A percentile compares a stretch with the other conserved stretches of the same genome.
Conservation (phyloP, 805 yeast genomes). For the Dipodascopsis uninucleata region DNA sequence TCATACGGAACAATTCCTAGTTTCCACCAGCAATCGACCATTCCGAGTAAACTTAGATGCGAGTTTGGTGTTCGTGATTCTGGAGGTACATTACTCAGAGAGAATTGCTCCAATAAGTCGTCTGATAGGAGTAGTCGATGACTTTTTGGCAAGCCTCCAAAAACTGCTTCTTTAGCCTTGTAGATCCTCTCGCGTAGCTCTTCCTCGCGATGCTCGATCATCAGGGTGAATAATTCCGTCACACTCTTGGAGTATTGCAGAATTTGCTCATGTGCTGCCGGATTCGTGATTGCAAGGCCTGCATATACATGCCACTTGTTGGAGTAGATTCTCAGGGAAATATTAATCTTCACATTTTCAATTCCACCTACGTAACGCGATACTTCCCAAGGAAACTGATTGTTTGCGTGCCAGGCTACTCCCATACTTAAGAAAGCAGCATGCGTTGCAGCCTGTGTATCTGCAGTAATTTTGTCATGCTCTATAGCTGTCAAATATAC, state of each 20-base stretch:
- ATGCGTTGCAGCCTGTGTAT: constrained; percentile 97
- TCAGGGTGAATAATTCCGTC: constrained; percentile 75
- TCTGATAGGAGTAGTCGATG: constrained; percentile 66
- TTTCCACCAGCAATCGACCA: constrained; percentile 90
- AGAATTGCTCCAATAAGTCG: constrained; percentile 76
- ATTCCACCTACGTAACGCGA: constrained; percentile 88
- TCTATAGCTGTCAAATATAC: constrained; percentile 79
- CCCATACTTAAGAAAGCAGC: constrained; percentile 98
- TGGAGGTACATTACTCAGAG: constrained; percentile 68
- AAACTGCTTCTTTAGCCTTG: constrained; percentile 70
- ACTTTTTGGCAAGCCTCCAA: constrained; percentile 50
- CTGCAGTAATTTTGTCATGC: constrained; percentile 94
- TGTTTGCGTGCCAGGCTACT: constrained; percentile 79
- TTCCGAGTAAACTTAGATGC: constrained; percentile 81
- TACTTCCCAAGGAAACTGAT: constrained; percentile 86
- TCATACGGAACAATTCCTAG: constrained; percentile 87
- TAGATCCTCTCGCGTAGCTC: constrained; percentile 57
- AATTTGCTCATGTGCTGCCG: constrained; percentile 88
- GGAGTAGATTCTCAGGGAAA: constrained; percentile 82
- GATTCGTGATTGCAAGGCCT: constrained; percentile 93
- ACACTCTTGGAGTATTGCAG: constrained; percentile 83
- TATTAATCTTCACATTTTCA: constrained; percentile 93
- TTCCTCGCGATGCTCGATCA: constrained; percentile 64
- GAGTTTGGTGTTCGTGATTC: constrained; percentile 69
- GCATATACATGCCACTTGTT: constrained; percentile 99